Percentiles rank a stretch among this genome's conserved stretches.
These are phyloP conservation scores for Rhizopogon vinicolor DNA, from an alignment of 768 basidiomycete species.

Conservation along the genomic window DNA sequence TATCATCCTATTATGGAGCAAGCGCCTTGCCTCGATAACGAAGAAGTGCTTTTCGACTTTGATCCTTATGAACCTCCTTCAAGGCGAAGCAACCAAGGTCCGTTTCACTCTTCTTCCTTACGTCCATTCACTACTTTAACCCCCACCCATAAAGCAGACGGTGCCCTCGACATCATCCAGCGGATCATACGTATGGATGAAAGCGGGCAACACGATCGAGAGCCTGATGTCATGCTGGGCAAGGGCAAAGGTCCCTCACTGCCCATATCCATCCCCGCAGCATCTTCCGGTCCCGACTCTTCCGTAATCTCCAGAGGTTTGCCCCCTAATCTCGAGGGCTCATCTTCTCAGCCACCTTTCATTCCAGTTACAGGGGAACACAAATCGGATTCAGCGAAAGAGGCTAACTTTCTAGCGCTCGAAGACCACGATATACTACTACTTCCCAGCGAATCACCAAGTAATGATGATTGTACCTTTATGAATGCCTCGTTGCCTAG, in stretches of 20 bases:
- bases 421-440: background rate
- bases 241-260: conserved; percentile 57
- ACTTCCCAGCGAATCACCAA: background rate
- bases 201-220: conserved; percentile 9
- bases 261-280: conserved; percentile 48
- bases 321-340: conserved; percentile 7
- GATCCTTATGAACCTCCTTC: conserved; percentile 37
- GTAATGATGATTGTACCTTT: background rate
- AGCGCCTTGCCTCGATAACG: conserved; percentile 46
- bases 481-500: conserved; percentile 22
- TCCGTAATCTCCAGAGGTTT: conserved; percentile 3
- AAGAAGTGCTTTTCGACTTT: conserved; percentile 46
- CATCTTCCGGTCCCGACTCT: conserved; percentile 20
- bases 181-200: background rate
- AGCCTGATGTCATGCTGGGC: conserved; percentile 28
- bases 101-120: conserved; percentile 6
- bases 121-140: background rate
- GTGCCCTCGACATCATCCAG: background rate
- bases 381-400: background rate
- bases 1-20: conserved; percentile 29
- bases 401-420: too few relatives aligned
- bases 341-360: conserved; percentile 4
- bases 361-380: background rate
- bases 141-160: conserved; percentile 5
- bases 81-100: background rate